phyloP scores from a whole-genome alignment of 2,329 filamentous ascomycete species.

The Tothia fuscella region DNA sequence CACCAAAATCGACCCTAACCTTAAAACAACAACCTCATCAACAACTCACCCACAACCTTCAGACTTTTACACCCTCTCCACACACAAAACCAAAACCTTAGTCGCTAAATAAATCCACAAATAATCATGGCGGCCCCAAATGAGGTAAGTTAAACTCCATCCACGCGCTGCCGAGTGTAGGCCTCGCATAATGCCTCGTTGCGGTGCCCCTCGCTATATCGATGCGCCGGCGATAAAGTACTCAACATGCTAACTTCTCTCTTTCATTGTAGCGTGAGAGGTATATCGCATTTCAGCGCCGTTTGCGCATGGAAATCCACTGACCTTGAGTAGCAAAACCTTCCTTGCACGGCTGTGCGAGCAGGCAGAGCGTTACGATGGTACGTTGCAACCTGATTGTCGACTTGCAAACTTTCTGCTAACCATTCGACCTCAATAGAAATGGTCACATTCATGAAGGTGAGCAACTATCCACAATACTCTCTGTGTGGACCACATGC shows the following conservation, averaged over 20 bases:
- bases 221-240: neutral
- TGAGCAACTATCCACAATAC: slow-evolving; percentile 27
- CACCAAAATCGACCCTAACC: too few species aligned
- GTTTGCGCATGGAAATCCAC: slow-evolving; percentile 10
- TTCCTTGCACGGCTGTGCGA: slow-evolving; percentile 99
- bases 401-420: slow-evolving; percentile 3
- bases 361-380: slow-evolving; percentile 99
- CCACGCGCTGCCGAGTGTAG: slow-evolving; percentile 1
- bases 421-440: slow-evolving; percentile 36
- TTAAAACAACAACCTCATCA: neutral
- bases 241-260: slow-evolving; percentile 22
- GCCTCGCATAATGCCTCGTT: slow-evolving; percentile 18
- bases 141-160: slow-evolving; percentile 43
- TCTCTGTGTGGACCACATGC: slow-evolving; percentile 14
- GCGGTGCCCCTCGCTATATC: slow-evolving; percentile 1
- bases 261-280: slow-evolving; percentile 34
- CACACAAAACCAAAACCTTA: too few species aligned
- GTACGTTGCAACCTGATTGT: slow-evolving; percentile 25
- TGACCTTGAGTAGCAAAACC: slow-evolving; percentile 64
- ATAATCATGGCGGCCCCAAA: slow-evolving; percentile 30
- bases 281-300: slow-evolving; percentile 21
- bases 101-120: slow-evolving; percentile 10
- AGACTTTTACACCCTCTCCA: slow-evolving; percentile 10
- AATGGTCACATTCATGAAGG: slow-evolving; percentile 99
- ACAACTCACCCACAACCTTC: neutral